Evolutionary conservation across 2,329 filamentous ascomycete species (phyloP), one percentile per base, ranked within the genome.

Genomic region (Colletotrichum sp.): DNA sequence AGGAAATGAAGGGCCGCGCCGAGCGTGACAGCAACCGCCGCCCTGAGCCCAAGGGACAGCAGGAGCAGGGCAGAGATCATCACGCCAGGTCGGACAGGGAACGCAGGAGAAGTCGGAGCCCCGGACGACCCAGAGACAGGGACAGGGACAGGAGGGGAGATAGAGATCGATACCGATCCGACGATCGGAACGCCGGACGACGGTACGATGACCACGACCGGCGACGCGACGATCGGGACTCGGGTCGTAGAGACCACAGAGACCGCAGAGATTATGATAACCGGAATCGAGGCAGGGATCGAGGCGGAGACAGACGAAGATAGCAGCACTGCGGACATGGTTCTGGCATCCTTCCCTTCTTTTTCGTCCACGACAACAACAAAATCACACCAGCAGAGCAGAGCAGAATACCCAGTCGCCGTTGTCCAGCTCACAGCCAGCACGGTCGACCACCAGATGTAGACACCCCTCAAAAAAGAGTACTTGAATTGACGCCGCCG

Each of bases 1-100:
- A 94, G 69, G 93, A 95, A 76, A 89, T 94, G 84, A 89, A 88
- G 67, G 88, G 87, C 28, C 86, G 88, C 30, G 86, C 90, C 64
- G 85, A 86, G 68, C 86, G 84, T 52, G 85, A 86, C 49, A 83
- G 82, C 6, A 82, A 82, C 5, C 79, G 78, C 12, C 79, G 69
- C 9, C 59, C 70, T n/a, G 70, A 73, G 24, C 36, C 73, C 26
- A 66, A 57, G 32, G 59, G 59, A 16, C 39, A 69, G 4, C 21
- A 64, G 4, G 73, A 73, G 32, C 73, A 77, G 30, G 57, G 78
- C 78, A 69, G n/a, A 52, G 76, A 80, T 26, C 60, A 80, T 26
- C 60, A 75, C 60, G 55, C 76, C 57, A 67, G 34, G 34, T 55
- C 64, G 44, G 73, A 76, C 28, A 62, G 64, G 64, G 57, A 52